Conservation (phyloP, 2,329 filamentous ascomycete species). For the Phialocephala sp. region DNA sequence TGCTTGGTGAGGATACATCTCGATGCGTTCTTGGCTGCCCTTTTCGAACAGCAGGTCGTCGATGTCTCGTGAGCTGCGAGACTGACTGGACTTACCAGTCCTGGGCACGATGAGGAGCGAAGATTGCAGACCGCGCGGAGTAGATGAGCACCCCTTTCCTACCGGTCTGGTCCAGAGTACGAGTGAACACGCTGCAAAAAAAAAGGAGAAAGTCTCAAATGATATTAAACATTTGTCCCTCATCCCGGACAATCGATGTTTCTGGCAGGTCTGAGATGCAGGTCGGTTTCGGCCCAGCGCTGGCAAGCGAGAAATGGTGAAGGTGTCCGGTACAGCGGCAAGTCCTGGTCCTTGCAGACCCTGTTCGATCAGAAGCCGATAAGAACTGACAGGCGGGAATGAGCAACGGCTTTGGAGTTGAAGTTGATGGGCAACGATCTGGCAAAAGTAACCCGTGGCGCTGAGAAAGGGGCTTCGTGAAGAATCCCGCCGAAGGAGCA, state of each 20-base stretch:
- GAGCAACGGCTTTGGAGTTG: background rate
- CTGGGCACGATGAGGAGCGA: background rate
- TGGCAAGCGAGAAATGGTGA: background rate
- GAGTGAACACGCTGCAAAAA: background rate
- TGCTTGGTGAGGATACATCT: background rate
- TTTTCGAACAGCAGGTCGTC: background rate
- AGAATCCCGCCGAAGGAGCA: background rate
- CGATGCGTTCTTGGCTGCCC: slow-evolving; percentile 4
- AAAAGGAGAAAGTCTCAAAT: background rate
- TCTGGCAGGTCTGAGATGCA: slow-evolving; percentile 28
- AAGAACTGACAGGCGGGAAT: slow-evolving; percentile 16
- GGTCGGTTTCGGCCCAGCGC: slow-evolving; percentile 19
- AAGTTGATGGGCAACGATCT: background rate
- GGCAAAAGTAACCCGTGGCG: background rate
- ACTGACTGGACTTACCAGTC: background rate
- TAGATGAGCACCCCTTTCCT: background rate
- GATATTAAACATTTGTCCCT: background rate
- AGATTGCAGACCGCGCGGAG: no score
- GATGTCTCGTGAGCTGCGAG: background rate
- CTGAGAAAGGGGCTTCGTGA: slow-evolving; percentile 1
- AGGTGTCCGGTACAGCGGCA: slow-evolving; percentile 20
- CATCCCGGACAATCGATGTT: slow-evolving; percentile 31
- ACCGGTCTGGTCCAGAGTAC: background rate
- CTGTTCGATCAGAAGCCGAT: slow-evolving; percentile 18
- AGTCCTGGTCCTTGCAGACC: slow-evolving; percentile 27